phyloP scores from a whole-genome alignment of 495 filamentous ascomycete species.

The Astrothelium subdiscretum region DNA sequence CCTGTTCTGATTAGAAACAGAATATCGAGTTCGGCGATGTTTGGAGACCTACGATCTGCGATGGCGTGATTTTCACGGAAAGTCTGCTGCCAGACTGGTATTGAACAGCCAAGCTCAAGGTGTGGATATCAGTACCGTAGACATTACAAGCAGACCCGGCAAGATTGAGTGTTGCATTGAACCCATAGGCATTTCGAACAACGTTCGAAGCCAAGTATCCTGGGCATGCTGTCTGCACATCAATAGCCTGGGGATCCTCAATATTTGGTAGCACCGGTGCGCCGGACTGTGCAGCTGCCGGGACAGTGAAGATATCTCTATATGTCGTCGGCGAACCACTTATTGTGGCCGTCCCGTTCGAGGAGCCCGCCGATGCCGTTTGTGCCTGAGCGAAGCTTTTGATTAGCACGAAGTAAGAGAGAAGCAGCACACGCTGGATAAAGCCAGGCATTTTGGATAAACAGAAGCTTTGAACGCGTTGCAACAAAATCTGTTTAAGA shows the following conservation, averaged over 20 bases:
- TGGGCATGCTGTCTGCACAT: slow-evolving; percentile 58
- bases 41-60: slow-evolving; percentile 35
- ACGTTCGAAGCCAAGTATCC: slow-evolving; percentile 49
- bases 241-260: slow-evolving; percentile 55
- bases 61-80: slow-evolving; percentile 45
- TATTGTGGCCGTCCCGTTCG: slow-evolving; percentile 13
- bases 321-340: slow-evolving; percentile 16
- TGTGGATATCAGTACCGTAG: slow-evolving; percentile 52
- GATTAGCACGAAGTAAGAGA: slow-evolving; percentile 5
- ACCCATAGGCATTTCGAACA: slow-evolving; percentile 31
- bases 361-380: background rate
- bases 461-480: too few species aligned
- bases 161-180: slow-evolving; percentile 41
- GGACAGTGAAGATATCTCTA: slow-evolving; percentile 39
- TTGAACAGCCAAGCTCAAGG: slow-evolving; percentile 41
- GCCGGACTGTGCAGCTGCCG: slow-evolving; percentile 45
- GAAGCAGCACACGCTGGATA: background rate
- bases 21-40: background rate
- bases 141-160: slow-evolving; percentile 49
- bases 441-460: slow-evolving; percentile 1
- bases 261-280: slow-evolving; percentile 56
- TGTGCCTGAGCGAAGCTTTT: slow-evolving; percentile 4
- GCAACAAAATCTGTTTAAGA: background rate
- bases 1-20: background rate
- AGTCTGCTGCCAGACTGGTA: slow-evolving; percentile 45